Base-by-base conservation (phyloP, 1,139 yeast species). In the Trichomonascaceae sp. region DNA sequence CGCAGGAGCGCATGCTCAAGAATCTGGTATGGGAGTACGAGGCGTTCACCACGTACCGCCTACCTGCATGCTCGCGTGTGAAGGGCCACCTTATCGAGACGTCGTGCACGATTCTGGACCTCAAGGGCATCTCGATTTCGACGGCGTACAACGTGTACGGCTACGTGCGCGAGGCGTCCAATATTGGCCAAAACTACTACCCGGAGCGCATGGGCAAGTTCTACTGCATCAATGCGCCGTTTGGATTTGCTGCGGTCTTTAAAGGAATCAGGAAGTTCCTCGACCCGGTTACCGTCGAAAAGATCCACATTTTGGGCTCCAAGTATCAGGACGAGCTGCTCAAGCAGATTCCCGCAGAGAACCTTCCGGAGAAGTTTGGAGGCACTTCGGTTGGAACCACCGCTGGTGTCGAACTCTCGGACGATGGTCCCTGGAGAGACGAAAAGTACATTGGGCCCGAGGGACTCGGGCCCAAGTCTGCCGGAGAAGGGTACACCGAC, bases 121-220 rank as follows among this genome's bases (percentile, higher is more conserved):
- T 89, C 56, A 89, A 89, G 65, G 97, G 97, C 16, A 85, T 89
- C 39, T 82, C 95, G 17, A 65, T 89, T 43, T 64, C 78, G 23
- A 64, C 92, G 34, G 94, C 94, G 27, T 74, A 78, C 43, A 82
- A 78, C 56, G 98, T 89, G 31, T 68, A 85, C 48, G 68, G 78
- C 17, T 89, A 87, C 60, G 93, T 89, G 37, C 74, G 77, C 56
- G 95, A 85, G 60, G 96, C 98, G 17, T 81, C 95, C 15, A 65
- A 71, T 50, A 84, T 89, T 52, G 96, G 97, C 43, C 98, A 89
- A 64, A 84, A 89, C 65, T 89, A 80, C 61, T 89, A 89, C 59
- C 98, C 98, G n/a, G 98, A 89, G 67, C 79, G 98, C 62, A 87
- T 89, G 97, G 97, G 98, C 52, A 85, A 84, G 61, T 89, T 89